Conservation (phyloP, 2,329 filamentous ascomycete genomes). For the Didymella lethalis region DNA sequence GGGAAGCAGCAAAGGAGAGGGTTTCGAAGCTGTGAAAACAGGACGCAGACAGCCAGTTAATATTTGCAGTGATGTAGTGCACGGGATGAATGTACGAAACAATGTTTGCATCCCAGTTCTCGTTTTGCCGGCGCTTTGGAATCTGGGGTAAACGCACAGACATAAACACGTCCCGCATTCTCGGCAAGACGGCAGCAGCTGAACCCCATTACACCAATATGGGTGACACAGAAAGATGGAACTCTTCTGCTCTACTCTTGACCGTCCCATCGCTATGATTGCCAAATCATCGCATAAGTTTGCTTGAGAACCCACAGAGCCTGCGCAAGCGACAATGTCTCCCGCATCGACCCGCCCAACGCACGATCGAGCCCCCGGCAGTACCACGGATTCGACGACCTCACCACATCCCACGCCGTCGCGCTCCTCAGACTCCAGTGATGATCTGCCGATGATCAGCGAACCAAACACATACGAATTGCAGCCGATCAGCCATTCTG, state of each 20-base stretch:
- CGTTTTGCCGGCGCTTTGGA: not conserved
- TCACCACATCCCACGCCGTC: constrained; percentile 34
- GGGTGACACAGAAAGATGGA: not conserved
- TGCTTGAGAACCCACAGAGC: not conserved
- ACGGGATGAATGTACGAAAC: not conserved
- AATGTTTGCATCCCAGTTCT: not conserved
- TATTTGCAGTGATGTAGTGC: not conserved
- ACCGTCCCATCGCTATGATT: not conserved
- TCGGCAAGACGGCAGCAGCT: constrained; percentile 18
- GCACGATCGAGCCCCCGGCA: constrained; percentile 26
- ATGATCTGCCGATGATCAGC: constrained; percentile 19
- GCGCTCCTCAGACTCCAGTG: constrained; percentile 29
- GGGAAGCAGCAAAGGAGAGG: constrained; percentile 19
- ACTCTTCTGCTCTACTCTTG: not conserved
- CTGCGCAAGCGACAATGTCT: constrained; percentile 16
- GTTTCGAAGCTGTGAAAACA: constrained; percentile 12
- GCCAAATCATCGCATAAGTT: not conserved
- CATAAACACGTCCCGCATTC: constrained; percentile 5
- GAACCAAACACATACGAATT: constrained; percentile 39
- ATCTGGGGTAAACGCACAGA: constrained; percentile 26
- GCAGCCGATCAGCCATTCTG: constrained; percentile 28
- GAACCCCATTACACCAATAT: constrained; percentile 12
- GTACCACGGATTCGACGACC: constrained; percentile 31
- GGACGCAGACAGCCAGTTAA: not conserved
- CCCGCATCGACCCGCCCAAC: constrained; percentile 24